Conservation (phyloP, 73 alveolate species). For the Stentor coeruleus region DNA sequence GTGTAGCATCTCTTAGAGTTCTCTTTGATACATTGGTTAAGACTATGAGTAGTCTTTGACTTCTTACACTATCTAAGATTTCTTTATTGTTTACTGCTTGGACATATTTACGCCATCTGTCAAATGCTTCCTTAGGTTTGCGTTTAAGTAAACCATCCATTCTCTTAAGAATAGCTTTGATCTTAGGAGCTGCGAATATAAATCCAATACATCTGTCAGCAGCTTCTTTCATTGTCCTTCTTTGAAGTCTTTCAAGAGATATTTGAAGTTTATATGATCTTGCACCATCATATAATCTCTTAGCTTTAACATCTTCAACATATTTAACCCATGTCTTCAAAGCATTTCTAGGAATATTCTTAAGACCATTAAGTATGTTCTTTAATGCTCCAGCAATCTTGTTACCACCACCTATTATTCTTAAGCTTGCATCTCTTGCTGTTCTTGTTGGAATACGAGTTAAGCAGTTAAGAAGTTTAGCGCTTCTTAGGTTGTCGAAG, state of each 20-base stretch:
- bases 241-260: neutral
- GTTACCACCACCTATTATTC: slow-evolving; percentile 15
- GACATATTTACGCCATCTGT: neutral
- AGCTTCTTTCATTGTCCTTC: neutral
- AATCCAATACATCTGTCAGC: neutral
- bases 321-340: neutral
- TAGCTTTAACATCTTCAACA: neutral
- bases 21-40: neutral
- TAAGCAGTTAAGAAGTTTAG: neutral
- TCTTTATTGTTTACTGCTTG: neutral
- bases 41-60: neutral
- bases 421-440: neutral
- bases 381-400: neutral
- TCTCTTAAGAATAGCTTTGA: neutral
- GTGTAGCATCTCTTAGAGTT: slow-evolving; percentile 9
- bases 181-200: neutral
- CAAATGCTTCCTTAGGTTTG: slow-evolving; percentile 23
- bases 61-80: neutral
- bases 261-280: neutral
- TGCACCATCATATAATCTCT: neutral
- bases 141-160: neutral
- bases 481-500: slow-evolving; percentile 14
- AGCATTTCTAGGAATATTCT: neutral
- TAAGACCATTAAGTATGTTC: neutral
- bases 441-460: neutral